These are phyloP conservation scores for Apiospora hydei DNA, from an alignment of 2,329 filamentous ascomycete species.

Conservation along the genomic window DNA sequence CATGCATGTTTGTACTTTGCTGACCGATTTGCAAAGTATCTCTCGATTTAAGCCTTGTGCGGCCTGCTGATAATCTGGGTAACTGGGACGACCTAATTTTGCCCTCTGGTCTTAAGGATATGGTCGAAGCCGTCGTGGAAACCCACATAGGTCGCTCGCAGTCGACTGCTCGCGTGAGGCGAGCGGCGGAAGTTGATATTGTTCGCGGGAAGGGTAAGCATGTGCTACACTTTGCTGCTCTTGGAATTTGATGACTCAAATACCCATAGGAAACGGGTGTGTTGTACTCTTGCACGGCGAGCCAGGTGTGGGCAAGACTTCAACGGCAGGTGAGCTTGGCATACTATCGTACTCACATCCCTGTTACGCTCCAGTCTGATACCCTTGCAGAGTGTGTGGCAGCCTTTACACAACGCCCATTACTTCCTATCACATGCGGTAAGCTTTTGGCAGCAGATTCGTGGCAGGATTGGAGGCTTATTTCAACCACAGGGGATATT, in stretches of 20 bases:
- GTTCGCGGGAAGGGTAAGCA: constrained; percentile 40
- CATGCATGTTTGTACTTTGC: not conserved
- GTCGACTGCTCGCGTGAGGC: constrained; percentile 19
- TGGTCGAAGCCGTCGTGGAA: constrained; percentile 41
- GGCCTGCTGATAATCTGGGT: constrained; percentile 28
- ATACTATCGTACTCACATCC: too few species aligned
- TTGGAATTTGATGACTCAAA: not conserved
- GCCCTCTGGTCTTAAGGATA: constrained; percentile 37
- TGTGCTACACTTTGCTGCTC: not conserved
- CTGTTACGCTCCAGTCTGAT: too few species aligned
- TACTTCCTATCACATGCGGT: constrained; percentile 26
- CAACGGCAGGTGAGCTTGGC: constrained; percentile 25
- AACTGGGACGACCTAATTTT: constrained; percentile 41
- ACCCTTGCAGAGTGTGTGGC: constrained; percentile 24
- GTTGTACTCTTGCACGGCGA: constrained; percentile 44
- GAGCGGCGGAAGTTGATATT: constrained; percentile 35
- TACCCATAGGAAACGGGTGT: constrained; percentile 39
- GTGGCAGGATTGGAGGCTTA: not conserved
- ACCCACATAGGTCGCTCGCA: constrained; percentile 32
- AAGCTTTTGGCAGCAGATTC: not conserved
- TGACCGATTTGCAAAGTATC: constrained; percentile 25
- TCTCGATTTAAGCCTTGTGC: constrained; percentile 28
- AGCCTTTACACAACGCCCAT: constrained; percentile 21
- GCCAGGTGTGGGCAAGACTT: constrained; percentile 30
- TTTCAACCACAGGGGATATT: constrained; percentile 18